phyloP scores from a whole-genome alignment of 495 filamentous ascomycete genomes.

The Tuber calosporum region DNA sequence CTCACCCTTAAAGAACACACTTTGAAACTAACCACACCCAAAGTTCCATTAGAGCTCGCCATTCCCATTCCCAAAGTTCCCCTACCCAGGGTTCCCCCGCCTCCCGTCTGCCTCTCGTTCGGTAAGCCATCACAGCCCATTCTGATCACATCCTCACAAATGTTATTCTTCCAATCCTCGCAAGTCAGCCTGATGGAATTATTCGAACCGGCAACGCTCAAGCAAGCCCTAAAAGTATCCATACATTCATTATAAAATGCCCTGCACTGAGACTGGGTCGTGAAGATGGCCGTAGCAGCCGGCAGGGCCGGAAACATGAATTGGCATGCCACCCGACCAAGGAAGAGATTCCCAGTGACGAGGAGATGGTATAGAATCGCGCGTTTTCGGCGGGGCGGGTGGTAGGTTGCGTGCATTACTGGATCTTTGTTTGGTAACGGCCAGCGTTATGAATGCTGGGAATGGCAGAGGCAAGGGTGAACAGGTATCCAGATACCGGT shows the following conservation, averaged over 20 bases:
- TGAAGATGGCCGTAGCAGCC: not conserved
- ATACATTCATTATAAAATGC: constrained; percentile 28
- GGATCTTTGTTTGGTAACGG: constrained; percentile 1
- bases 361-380: not conserved
- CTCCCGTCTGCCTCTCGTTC: not conserved
- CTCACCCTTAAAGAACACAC: not conserved
- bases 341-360: not conserved
- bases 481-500: not conserved
- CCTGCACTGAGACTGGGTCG: constrained; percentile 15
- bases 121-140: constrained; percentile 27
- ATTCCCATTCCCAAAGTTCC: not conserved
- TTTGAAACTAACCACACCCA: not conserved
- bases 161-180: constrained; percentile 18
- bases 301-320: constrained; percentile 17
- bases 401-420: not conserved
- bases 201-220: constrained; percentile 11
- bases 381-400: not conserved
- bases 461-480: not conserved
- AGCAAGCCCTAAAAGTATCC: constrained; percentile 21
- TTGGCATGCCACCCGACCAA: not conserved
- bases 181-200: constrained; percentile 8
- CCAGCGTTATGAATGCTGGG: constrained; percentile 3
- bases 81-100: not conserved
- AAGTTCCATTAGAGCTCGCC: not conserved
- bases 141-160: constrained; percentile 27